A percentile compares a stretch with the other conserved stretches of the same genome.
Conservation (phyloP, 768 basidiomycete genomes). For the Kwoniella pini region DNA sequence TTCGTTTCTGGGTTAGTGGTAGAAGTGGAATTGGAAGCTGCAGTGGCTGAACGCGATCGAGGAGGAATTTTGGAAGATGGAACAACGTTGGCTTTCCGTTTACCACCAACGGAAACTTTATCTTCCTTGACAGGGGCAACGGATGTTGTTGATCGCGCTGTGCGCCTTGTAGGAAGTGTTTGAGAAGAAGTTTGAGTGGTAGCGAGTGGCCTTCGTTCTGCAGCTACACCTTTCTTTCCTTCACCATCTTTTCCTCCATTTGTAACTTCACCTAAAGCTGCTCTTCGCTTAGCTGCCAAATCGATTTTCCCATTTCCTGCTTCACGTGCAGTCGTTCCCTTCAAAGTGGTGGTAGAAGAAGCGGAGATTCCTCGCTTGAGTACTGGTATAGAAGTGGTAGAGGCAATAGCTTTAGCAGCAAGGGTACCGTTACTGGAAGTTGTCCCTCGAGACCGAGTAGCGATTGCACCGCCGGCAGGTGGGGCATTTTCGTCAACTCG, state of each 20-base stretch:
- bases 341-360: slow-evolving; percentile 19
- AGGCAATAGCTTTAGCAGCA: slow-evolving; percentile 16
- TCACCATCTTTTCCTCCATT: slow-evolving; percentile 20
- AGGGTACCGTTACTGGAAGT: slow-evolving; percentile 14
- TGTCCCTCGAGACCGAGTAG: slow-evolving; percentile 20
- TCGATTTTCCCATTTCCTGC: slow-evolving; percentile 12
- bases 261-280: slow-evolving; percentile 46
- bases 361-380: slow-evolving; percentile 34
- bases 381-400: slow-evolving; percentile 38
- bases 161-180: background rate
- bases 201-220: slow-evolving; percentile 28
- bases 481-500: slow-evolving; percentile 48
- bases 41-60: slow-evolving; percentile 39
- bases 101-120: slow-evolving; percentile 3
- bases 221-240: slow-evolving; percentile 23
- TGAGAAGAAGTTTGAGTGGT: slow-evolving; percentile 14
- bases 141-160: background rate
- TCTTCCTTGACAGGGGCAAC: slow-evolving; percentile 10
- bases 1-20: slow-evolving; percentile 19
- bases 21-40: slow-evolving; percentile 27
- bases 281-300: slow-evolving; percentile 25
- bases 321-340: slow-evolving; percentile 3
- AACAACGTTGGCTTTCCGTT: slow-evolving; percentile 16
- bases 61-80: slow-evolving; percentile 18
- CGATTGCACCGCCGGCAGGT: slow-evolving; percentile 26